Evolutionary conservation across 192 early-diverging fungal genomes (phyloP), one percentile per base, ranked within the genome.

Genomic region (Lobosporangium transversale): DNA sequence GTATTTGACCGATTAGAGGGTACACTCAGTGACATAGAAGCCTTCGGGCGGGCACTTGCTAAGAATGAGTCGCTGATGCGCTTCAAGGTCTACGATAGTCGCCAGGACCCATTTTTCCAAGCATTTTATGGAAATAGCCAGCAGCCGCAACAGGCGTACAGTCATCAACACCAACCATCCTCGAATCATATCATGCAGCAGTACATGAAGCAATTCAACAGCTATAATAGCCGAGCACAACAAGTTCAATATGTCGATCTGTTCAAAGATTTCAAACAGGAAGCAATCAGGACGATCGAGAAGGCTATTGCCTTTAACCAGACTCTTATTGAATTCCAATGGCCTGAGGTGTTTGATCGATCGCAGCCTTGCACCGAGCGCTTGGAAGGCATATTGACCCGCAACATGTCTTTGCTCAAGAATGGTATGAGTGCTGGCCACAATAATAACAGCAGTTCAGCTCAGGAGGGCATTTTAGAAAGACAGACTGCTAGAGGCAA

Each of bases 261-360:
- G 31, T 70, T 70, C 53, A 53, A 45, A 42, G 68, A 62, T 2
- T 61, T 61, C 23, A 70, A 62, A 20, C 58, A 61, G 24, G 58
- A 62, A 0, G 68, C 68, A 33, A 49, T 70, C 42, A 59, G 40
- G 53, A 49, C 53, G 9, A 47, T 70, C 18, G 68, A 61, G 18
- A 45, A 62, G 10, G 68, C 58, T 1, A 43, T 70, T 12, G 37
- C 58, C 7, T 56, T 70, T 27, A 70, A 70, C 31, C n/a, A 61
- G 11, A 55, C 58, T 4, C 29, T 70, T 3, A 70, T 70, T n/a
- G 68, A 70, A 18, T n/a, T 70, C 36, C 58, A 61, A 14, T 70
- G 68, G 68, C 68, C 68, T 10, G 68, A 70, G 45, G 45, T 70
- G 68, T 70, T 70, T 62, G 68, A 70, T 17, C 37, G 40, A 17